Evolutionary conservation across 352 stramenopile species (phyloP).

Genomic region (Phytophthora capsici): DNA sequence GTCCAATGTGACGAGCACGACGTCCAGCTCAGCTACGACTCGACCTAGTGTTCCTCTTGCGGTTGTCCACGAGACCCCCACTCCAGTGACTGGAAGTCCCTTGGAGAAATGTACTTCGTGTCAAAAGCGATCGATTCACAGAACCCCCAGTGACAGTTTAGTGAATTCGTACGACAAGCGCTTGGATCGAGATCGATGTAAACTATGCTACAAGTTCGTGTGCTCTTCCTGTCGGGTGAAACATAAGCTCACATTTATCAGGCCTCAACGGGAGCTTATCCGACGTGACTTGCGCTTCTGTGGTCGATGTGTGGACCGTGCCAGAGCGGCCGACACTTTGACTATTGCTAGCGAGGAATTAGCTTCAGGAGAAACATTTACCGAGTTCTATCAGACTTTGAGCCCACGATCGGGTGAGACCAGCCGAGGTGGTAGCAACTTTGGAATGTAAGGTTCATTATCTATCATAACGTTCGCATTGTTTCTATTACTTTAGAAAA

Average conservation of each 20-base stretch:
- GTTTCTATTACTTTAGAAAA: no score
- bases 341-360: conserved; percentile 36
- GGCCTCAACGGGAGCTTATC: conserved; percentile 23
- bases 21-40: conserved; percentile 33
- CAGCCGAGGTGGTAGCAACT: conserved; percentile 7
- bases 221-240: conserved; percentile 41
- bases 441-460: conserved; percentile 26
- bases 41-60: conserved; percentile 21
- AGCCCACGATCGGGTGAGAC: conserved; percentile 10
- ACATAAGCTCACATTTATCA: conserved; percentile 36
- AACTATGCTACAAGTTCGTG: conserved; percentile 41
- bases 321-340: conserved; percentile 27
- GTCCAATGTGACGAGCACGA: conserved; percentile 29
- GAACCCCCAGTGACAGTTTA: conserved; percentile 11
- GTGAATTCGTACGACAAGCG: conserved; percentile 27
- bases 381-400: conserved; percentile 33
- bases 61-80: neutral
- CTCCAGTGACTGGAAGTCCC: neutral
- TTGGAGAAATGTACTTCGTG: conserved; percentile 40
- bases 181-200: conserved; percentile 28
- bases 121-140: conserved; percentile 27
- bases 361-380: conserved; percentile 10
- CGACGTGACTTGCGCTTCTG: conserved; percentile 36
- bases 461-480: no score
- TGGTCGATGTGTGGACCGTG: conserved; percentile 29